phyloP scores from a whole-genome alignment of 2,329 filamentous ascomycete genomes.

The Cadophora sp. region DNA sequence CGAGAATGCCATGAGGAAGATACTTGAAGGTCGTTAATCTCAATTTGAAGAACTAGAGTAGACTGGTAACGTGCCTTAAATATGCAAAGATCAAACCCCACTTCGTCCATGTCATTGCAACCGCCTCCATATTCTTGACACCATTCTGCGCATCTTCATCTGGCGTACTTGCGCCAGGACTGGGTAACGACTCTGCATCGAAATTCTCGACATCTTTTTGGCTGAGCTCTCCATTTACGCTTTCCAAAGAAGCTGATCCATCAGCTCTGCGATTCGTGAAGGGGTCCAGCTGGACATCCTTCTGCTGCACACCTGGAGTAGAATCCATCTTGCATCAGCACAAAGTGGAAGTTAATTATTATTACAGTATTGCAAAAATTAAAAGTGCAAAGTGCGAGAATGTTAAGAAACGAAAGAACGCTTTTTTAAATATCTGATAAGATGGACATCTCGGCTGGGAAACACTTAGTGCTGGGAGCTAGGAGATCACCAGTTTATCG shows the following conservation, averaged over 20 bases:
- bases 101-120: constrained; percentile 37
- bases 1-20: constrained; percentile 56
- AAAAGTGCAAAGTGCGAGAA: too few species aligned
- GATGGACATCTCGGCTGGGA: background rate
- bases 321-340: constrained; percentile 2
- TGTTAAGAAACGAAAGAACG: too few species aligned
- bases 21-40: constrained; percentile 43
- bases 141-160: constrained; percentile 30
- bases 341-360: too few species aligned
- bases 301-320: background rate
- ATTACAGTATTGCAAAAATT: too few species aligned
- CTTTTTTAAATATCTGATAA: background rate
- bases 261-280: background rate
- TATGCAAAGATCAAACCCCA: constrained; percentile 37
- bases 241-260: background rate
- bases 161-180: constrained; percentile 7
- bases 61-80: constrained; percentile 27
- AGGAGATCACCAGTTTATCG: constrained; percentile 1
- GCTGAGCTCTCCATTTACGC: background rate
- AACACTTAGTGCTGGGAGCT: background rate
- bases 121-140: constrained; percentile 37
- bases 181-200: constrained; percentile 5
- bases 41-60: background rate
- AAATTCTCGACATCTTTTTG: constrained; percentile 8
- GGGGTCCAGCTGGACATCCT: background rate